Evolutionary conservation across 805 yeast species (phyloP).

Genomic region (Ogataea trehalophila): DNA sequence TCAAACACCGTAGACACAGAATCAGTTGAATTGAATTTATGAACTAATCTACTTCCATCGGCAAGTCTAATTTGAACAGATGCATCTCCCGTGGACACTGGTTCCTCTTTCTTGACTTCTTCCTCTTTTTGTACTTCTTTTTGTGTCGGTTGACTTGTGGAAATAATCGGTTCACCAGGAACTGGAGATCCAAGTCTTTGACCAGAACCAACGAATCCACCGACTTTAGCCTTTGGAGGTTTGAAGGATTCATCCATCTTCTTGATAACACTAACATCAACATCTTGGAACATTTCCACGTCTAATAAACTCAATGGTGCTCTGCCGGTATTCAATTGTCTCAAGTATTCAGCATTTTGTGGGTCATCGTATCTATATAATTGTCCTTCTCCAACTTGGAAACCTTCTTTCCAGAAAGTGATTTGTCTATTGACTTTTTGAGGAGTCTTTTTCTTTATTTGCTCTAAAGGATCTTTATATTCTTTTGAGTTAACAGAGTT

Average conservation of each 20-base stretch:
- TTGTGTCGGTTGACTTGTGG: conserved; percentile 7
- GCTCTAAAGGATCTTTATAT: conserved; percentile 29
- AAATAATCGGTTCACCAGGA: conserved; percentile 54
- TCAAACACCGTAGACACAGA: conserved; percentile 64
- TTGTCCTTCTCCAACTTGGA: conserved; percentile 89
- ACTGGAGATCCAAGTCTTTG: conserved; percentile 86
- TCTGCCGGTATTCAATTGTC: conserved; percentile 80
- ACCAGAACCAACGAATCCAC: conserved; percentile 76
- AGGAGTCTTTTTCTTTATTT: conserved; percentile 9
- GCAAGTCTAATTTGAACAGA: conserved; percentile 80
- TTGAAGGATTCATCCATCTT: conserved; percentile 75
- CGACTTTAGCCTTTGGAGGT: conserved; percentile 41
- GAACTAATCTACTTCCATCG: conserved; percentile 66
- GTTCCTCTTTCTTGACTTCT: conserved; percentile 7
- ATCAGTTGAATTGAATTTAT: conserved; percentile 59
- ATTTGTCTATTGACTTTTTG: conserved; percentile 71
- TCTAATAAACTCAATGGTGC: conserved; percentile 83
- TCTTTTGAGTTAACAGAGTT: conserved; percentile 30
- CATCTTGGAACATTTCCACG: conserved; percentile 88
- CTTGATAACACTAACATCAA: conserved; percentile 81
- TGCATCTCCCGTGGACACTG: conserved; percentile 46
- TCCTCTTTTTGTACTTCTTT: conserved; percentile 13
- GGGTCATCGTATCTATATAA: conserved; percentile 89
- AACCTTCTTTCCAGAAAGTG: conserved; percentile 95
- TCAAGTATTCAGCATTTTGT: conserved; percentile 69